Percentiles rank a stretch among this genome's conserved stretches.
phyloP scores from a whole-genome alignment of 257 asterid genomes.

The Forsythia suspensa region DNA sequence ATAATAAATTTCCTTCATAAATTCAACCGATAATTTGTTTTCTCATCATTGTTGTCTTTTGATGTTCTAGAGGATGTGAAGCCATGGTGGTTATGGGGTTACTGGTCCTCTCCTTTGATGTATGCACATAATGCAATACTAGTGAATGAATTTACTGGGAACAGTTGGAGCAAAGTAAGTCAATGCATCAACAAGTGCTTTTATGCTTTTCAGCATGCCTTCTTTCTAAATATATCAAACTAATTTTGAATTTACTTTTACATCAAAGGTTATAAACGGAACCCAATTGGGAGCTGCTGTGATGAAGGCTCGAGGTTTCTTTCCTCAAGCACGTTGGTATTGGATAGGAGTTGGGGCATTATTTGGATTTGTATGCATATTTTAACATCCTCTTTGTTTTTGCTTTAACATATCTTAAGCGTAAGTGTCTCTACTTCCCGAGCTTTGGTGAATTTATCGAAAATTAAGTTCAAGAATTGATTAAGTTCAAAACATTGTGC shows the following conservation, averaged over 20 bases:
- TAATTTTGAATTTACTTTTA: too few relatives aligned
- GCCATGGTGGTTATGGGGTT: conserved; percentile 95
- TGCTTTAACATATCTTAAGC: conserved; percentile 60
- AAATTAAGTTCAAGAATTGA: too few relatives aligned
- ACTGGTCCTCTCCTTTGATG: conserved; percentile 93
- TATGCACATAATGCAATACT: conserved; percentile 87
- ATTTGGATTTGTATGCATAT: conserved; percentile 49
- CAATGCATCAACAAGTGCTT: neutral
- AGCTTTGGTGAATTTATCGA: too few relatives aligned
- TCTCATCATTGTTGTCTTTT: too few relatives aligned
- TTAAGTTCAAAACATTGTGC: too few relatives aligned
- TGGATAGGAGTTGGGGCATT: conserved; percentile 71
- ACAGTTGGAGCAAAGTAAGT: conserved; percentile 68
- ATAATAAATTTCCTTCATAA: too few relatives aligned
- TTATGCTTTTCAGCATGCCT: neutral
- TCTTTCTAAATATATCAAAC: too few relatives aligned
- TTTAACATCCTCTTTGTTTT: conserved; percentile 53
- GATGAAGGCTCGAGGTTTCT: conserved; percentile 47
- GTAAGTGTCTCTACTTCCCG: conserved; percentile 43
- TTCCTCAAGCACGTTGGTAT: conserved; percentile 56
- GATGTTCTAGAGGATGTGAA: too few relatives aligned
- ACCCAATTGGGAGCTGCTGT: too few relatives aligned
- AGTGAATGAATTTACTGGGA: conserved; percentile 83
- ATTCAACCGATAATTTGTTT: too few relatives aligned
- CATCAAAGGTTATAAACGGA: too few relatives aligned